phyloP scores from a whole-genome alignment of 148 eudicot genomes.

The Chenopodium quinoa region DNA sequence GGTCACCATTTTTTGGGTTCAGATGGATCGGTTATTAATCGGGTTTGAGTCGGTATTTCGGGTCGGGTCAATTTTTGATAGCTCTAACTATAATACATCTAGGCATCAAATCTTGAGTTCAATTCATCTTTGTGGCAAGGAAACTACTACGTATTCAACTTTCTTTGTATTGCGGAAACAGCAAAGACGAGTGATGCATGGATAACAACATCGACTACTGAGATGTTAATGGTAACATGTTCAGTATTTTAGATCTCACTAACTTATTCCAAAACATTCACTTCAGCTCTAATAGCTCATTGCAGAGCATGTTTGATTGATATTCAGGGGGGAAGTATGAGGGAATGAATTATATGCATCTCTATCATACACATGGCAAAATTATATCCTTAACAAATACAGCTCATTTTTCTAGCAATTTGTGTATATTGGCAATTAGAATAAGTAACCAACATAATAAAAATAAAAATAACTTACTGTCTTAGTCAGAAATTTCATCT shows the following conservation, averaged over 20 bases:
- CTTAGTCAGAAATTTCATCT: conserved; percentile 51
- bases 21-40: too few species aligned
- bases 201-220: neutral
- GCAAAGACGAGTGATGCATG: neutral
- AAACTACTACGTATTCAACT: neutral
- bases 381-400: neutral
- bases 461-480: conserved; percentile 32
- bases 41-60: too few species aligned
- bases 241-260: neutral
- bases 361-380: neutral
- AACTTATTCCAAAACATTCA: neutral
- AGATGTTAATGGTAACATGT: neutral
- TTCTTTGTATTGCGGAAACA: neutral
- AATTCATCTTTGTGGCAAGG: too few species aligned
- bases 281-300: neutral
- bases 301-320: neutral
- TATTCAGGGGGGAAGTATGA: neutral
- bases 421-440: neutral
- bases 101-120: too few species aligned
- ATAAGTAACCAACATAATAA: neutral
- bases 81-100: too few species aligned
- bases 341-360: neutral
- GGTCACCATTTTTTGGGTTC: too few species aligned
- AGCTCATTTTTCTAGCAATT: neutral
- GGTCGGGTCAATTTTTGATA: too few species aligned